Base-by-base conservation (phyloP, 257 asterid species). In the Jacaranda copaia region DNA sequence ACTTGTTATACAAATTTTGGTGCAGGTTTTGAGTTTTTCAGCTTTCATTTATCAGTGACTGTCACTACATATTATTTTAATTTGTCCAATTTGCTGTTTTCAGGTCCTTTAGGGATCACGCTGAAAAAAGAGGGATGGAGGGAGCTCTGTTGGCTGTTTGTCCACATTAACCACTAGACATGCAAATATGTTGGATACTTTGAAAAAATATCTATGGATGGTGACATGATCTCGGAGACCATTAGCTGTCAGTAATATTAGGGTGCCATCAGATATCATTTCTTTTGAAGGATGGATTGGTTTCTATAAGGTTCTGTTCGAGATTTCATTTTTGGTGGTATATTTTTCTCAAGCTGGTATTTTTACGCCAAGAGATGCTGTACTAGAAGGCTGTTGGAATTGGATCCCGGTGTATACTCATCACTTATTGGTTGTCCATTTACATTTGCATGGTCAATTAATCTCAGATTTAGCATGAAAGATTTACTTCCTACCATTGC, bases 311-410 rank as follows among this genome's bases (percentile, higher is more conserved):
- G 32, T 52, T 52, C 93, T 19, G 89, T 83, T 49, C 88, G 98
- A 52, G 99, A 96, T 87, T 96, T 97, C 32, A 25, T 25, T 25
- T 25, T 25, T 25, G 32, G 32, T 25, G 32, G 32, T 25, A 25
- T 25, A 25, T 25, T 25, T 25, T 25, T 25, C 32, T 25, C 2
- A 25, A 25, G 32, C 32, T 96, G 99, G 99, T 92, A 77, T 77
- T 91, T 81, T 79, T 91, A 40, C 92, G 90, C 81, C 81, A 71
- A 70, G 91, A 84, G 55, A 88, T 90, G 92, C 81, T 89, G 73
- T 87, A 86, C 53, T 96, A 97, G 99, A 96, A 91, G 89, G 98
- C 98, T 77, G 97, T 88, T 70, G 89, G 93, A 76, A 91, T 25
- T 96, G 97, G 80, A 86, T 68, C 97, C 99, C 42, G 99, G 99